phyloP scores from a whole-genome alignment of 2,329 filamentous ascomycete genomes.

The Trichoderma brevicompactum region DNA sequence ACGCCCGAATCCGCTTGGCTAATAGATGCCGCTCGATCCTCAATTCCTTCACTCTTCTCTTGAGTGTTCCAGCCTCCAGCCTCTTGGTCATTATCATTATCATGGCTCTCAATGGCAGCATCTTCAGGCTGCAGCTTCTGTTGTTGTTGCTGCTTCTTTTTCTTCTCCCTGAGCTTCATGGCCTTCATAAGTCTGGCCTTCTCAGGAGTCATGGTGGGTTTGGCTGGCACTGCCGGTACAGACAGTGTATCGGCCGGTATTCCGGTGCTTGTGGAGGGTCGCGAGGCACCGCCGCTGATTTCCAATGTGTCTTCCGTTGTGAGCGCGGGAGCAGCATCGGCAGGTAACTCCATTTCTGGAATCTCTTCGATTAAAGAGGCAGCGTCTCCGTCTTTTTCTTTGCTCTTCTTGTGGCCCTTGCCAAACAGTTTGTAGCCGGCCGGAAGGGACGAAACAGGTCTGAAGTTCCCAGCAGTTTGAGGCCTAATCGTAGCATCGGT shows the following conservation, averaged over 20 bases:
- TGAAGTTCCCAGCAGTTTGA: constrained; percentile 64
- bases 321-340: constrained; percentile 39
- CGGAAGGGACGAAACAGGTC: constrained; percentile 79
- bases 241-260: constrained; percentile 48
- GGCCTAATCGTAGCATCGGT: constrained; percentile 65
- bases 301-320: constrained; percentile 43
- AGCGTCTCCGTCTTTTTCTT: constrained; percentile 35
- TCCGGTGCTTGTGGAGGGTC: constrained; percentile 53
- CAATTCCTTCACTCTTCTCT: constrained; percentile 33
- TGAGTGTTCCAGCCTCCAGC: constrained; percentile 25
- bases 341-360: constrained; percentile 44
- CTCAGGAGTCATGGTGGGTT: constrained; percentile 74
- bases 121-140: not conserved
- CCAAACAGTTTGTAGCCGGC: constrained; percentile 74
- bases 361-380: constrained; percentile 42
- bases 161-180: constrained; percentile 84
- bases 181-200: constrained; percentile 94
- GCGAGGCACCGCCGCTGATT: constrained; percentile 34
- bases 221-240: constrained; percentile 47
- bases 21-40: constrained; percentile 42
- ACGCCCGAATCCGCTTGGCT: constrained; percentile 60
- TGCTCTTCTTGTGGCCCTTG: constrained; percentile 58
- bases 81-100: constrained; percentile 6
- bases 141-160: constrained; percentile 51
- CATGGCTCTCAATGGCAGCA: constrained; percentile 27